phyloP scores from a whole-genome alignment of 768 basidiomycete species.

The Lactifluus volemus region DNA sequence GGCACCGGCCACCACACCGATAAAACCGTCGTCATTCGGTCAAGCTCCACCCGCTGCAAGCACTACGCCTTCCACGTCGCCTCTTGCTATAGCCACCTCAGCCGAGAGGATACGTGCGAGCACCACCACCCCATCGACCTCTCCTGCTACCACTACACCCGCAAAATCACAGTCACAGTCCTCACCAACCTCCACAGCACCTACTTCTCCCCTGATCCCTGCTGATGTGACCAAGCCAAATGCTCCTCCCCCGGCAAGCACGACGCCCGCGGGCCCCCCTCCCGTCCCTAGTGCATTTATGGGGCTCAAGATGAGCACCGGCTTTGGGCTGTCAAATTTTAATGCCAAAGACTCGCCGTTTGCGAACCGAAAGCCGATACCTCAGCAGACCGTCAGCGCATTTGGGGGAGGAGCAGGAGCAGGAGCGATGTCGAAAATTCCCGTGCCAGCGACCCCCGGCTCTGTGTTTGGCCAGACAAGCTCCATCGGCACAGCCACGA shows the following conservation, averaged over 20 bases:
- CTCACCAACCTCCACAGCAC: background rate
- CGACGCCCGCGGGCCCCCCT: conserved; percentile 22
- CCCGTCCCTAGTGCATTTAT: conserved; percentile 16
- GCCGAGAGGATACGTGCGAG: background rate
- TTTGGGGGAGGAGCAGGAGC: conserved; percentile 1
- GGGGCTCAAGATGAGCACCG: conserved; percentile 11
- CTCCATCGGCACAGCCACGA: background rate
- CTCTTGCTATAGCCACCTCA: background rate
- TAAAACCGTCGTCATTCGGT: background rate
- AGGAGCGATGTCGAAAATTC: conserved; percentile 16
- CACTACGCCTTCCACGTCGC: conserved; percentile 12
- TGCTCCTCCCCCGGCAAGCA: conserved; percentile 8
- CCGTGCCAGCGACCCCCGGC: conserved; percentile 26
- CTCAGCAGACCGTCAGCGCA: conserved; percentile 16
- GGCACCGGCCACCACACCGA: background rate
- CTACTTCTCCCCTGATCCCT: background rate
- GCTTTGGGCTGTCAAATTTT: conserved; percentile 16
- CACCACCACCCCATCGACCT: background rate
- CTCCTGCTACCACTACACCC: background rate
- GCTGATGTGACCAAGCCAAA: background rate
- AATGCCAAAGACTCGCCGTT: conserved; percentile 22
- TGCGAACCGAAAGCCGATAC: conserved; percentile 18
- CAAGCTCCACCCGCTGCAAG: conserved; percentile 1
- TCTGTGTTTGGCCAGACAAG: conserved; percentile 30
- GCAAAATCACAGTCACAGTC: background rate